Evolutionary conservation across 164 flowering plant genomes (phyloP), one percentile per base, ranked within the genome.

Genomic region (Vitis labrusca): DNA sequence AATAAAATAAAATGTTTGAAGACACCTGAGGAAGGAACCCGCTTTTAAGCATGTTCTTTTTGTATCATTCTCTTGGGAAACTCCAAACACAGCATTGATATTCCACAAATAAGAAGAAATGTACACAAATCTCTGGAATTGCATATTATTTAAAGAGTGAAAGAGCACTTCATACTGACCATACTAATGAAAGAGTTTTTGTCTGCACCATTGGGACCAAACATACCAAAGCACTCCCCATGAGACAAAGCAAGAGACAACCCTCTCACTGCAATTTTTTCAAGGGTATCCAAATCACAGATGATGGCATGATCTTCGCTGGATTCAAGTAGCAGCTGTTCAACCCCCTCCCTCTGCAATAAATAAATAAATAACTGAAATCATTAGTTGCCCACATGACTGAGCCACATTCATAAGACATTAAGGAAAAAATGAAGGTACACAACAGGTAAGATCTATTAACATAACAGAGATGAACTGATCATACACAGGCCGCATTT

Each of bases 121-220:
- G 17, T 11, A 10, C 10, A 16, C 10, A n/a, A 32, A 32, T 32
- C 44, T 32, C 44, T 32, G 6, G 44, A 32, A 32, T 32, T 3
- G 6, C 44, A 32, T 32, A 32, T 32, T 32, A 32, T 32, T 50
- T 48, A 53, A 59, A 61, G 3, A 29, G 37, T 32, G 0, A 0
- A 50, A 12, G 68, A 64, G 51, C 3, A 6, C 16, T 54, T 55
- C 44, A 12, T 44, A 84, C 91, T 86, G 9, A 93, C 99, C 98
- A 95, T 93, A 76, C 75, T 90, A 69, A 95, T 93, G 66, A 93
- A 95, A 62, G 97, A 87, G 37, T 97, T 95, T 78, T 95, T 95
- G 19, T 98, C 99, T 9, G 98, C 99, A 73, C 99, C 99, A 76
- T 95, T 95, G 9, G 99, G 99, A 58, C 99, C 99, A 68, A 95